Evolutionary conservation across 192 early-diverging fungal genomes (phyloP), one percentile per base, ranked within the genome.

Genomic region (Coemansia sp.): DNA sequence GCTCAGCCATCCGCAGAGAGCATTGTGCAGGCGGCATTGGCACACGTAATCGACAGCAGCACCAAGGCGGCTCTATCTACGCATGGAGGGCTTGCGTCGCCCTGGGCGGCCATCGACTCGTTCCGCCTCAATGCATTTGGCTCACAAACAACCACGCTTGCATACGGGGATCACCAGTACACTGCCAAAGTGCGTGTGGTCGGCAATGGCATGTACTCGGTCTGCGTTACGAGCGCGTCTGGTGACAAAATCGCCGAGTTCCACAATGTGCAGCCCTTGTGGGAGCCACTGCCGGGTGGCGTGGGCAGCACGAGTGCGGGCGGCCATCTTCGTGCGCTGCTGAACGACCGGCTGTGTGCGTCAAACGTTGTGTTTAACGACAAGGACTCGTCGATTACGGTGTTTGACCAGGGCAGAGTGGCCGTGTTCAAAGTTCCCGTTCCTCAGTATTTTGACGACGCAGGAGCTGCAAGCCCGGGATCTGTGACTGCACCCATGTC

Each of bases 401-500:
- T 93, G 19, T 91, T 91, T 83, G 81, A 72, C 56, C 75, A 85
- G 45, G 87, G 85, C 22, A 26, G 45, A 2, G 51, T 66, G 24
- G 69, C 59, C 0, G 65, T 57, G 20, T 82, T 92, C 35, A 66
- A 68, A 29, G 60, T 89, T 1, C 87, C 88, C 10, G 71, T 71
- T 48, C 88, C 88, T 13, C 57, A 71, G 41, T 90, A 82, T 67
- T 41, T 88, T 39, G 74, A 77, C 43, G 82, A 72, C 4, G 69
- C 67, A 4, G 83, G 75, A 38, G 19, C 20, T 9, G 61, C 10
- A 27, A 73, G 75, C 10, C 83, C 84, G 2, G 90, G 87, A 14
- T 85, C 85, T 14, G 85, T 98, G 27, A 88, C 86, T 47, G 90
- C 96, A 16, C 96, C 96, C 12, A 98, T 98, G 96, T 94, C 96